A percentile compares a stretch with the other conserved stretches of the same genome.
phyloP scores from a whole-genome alignment of 2,329 filamentous ascomycete genomes.

The Bipolaris gigantea region DNA sequence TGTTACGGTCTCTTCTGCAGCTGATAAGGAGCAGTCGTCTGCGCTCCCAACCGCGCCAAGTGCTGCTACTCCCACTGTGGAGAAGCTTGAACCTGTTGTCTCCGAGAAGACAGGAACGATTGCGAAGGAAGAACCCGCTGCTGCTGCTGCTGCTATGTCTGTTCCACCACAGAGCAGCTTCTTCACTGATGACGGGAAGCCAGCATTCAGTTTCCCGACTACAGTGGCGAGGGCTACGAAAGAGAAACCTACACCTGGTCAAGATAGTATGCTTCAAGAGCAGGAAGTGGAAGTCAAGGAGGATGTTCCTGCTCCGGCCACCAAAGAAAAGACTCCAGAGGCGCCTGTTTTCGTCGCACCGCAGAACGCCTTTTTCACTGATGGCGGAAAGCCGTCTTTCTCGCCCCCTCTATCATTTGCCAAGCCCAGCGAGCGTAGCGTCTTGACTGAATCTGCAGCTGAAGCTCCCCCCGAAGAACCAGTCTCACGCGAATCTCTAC shows the following conservation, averaged over 20 bases:
- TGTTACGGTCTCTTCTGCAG: slow-evolving; percentile 4
- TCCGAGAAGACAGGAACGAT: neutral
- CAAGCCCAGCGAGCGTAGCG: neutral
- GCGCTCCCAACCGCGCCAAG: too few species aligned
- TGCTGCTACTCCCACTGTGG: too few species aligned
- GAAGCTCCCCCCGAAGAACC: slow-evolving; percentile 9
- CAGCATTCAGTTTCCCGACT: neutral
- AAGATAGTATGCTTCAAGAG: neutral
- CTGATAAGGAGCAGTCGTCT: slow-evolving; percentile 4
- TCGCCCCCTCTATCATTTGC: neutral
- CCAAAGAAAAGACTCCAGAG: neutral
- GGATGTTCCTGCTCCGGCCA: too few species aligned
- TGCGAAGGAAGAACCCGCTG: neutral
- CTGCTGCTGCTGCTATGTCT: neutral
- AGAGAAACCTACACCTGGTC: neutral
- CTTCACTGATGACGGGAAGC: slow-evolving; percentile 14
- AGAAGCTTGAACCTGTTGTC: neutral
- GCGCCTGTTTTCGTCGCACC: neutral
- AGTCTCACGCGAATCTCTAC: slow-evolving; percentile 9
- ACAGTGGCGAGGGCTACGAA: neutral
- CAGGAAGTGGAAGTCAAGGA: neutral
- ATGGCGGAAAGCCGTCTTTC: neutral
- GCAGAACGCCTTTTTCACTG: neutral
- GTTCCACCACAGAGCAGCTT: slow-evolving; percentile 1
- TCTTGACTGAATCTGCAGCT: slow-evolving; percentile 2